phyloP scores from a whole-genome alignment of 768 basidiomycete species.

The Coprinopsis marcescibilis region DNA sequence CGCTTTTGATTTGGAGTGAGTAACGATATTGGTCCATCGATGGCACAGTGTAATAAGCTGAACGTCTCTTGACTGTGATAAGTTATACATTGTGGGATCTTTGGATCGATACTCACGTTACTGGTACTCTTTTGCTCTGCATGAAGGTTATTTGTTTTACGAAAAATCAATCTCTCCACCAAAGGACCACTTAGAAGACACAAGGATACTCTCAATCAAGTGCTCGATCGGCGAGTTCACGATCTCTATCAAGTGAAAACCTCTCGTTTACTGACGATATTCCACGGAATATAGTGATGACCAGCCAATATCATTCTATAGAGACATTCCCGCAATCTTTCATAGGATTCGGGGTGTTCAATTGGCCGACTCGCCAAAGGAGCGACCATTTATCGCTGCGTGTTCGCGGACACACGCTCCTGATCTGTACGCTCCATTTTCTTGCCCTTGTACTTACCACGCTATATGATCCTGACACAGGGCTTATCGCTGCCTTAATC shows the following conservation, averaged over 20 bases:
- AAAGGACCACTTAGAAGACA: conserved; percentile 50
- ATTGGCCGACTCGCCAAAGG: conserved; percentile 21
- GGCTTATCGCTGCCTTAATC: conserved; percentile 67
- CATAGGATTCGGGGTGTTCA: conserved; percentile 45
- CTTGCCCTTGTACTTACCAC: conserved; percentile 1
- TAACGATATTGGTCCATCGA: conserved; percentile 1
- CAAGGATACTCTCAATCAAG: conserved; percentile 37
- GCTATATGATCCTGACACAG: conserved; percentile 28
- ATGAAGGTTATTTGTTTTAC: too few relatives aligned
- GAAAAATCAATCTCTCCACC: background rate
- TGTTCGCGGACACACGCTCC: conserved; percentile 71
- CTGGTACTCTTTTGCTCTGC: conserved; percentile 39
- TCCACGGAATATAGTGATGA: conserved; percentile 37
- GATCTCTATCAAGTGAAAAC: too few relatives aligned
- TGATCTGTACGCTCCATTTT: conserved; percentile 46
- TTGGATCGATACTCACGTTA: conserved; percentile 80
- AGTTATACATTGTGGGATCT: conserved; percentile 86
- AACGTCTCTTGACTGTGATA: background rate
- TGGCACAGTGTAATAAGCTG: conserved; percentile 2
- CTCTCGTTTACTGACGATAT: background rate
- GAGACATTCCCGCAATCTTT: conserved; percentile 70
- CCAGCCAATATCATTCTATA: conserved; percentile 61
- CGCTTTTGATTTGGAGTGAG: conserved; percentile 79
- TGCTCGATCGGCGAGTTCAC: conserved; percentile 41
- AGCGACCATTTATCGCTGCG: conserved; percentile 51